These are phyloP conservation scores for Solanum neorickii DNA, from an alignment of 257 asterid species.

Conservation along the genomic window DNA sequence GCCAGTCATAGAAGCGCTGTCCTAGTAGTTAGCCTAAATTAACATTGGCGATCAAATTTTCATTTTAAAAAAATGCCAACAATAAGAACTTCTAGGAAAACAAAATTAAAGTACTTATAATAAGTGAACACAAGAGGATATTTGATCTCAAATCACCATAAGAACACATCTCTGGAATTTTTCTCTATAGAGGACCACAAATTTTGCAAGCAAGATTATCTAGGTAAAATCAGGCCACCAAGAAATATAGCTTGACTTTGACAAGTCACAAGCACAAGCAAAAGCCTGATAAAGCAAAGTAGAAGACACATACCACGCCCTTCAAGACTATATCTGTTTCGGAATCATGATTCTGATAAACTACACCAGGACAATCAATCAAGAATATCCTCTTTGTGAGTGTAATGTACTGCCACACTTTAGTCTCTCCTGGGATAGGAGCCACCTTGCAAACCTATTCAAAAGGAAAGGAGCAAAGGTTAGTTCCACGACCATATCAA, in stretches of 20 bases:
- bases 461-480: neutral
- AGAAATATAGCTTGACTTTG: neutral
- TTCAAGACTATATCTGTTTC: constrained; percentile 91
- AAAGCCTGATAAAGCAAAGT: neutral
- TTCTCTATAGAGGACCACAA: neutral
- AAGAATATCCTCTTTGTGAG: constrained; percentile 83
- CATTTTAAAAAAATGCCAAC: neutral
- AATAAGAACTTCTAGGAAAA: neutral
- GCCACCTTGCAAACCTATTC: constrained; percentile 90
- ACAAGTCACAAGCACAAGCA: neutral
- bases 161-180: neutral
- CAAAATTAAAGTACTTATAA: neutral
- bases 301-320: constrained; percentile 72
- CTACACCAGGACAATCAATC: constrained; percentile 97
- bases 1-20: neutral
- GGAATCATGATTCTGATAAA: constrained; percentile 68
- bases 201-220: neutral
- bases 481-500: neutral
- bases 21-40: neutral
- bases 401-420: constrained; percentile 97
- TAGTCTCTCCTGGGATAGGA: constrained; percentile 96
- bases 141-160: neutral
- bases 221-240: neutral
- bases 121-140: neutral
- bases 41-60: neutral